Percentiles rank a stretch among this genome's conserved stretches.
These are phyloP conservation scores for Kregervanrija delftensis DNA, from an alignment of 805 yeast species.

Conservation along the genomic window DNA sequence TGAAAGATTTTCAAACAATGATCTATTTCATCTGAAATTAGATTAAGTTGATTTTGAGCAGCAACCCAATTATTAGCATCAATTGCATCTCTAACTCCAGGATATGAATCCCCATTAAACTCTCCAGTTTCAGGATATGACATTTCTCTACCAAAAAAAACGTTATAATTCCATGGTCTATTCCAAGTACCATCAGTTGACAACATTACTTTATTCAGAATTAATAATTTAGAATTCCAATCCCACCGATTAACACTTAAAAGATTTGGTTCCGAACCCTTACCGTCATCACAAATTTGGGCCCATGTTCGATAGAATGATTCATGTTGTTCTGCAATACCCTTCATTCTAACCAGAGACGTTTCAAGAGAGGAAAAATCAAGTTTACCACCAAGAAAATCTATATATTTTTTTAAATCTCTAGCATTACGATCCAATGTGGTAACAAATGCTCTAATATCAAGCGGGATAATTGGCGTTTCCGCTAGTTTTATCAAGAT, in stretches of 20 bases:
- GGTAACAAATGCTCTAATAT: conserved; percentile 40
- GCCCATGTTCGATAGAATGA: conserved; percentile 62
- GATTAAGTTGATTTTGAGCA: conserved; percentile 49
- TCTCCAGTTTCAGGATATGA: conserved; percentile 41
- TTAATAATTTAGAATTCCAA: conserved; percentile 66
- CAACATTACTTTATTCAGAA: conserved; percentile 48
- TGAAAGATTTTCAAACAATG: conserved; percentile 19
- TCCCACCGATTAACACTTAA: conserved; percentile 68
- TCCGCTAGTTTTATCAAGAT: conserved; percentile 59
- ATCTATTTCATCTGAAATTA: conserved; percentile 31
- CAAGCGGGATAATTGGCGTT: conserved; percentile 69
- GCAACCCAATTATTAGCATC: conserved; percentile 38
- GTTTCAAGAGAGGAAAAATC: conserved; percentile 14
- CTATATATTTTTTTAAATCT: conserved; percentile 39
- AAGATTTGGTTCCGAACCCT: conserved; percentile 67
- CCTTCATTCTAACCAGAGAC: conserved; percentile 31
- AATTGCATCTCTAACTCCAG: conserved; percentile 67
- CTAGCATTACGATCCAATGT: conserved; percentile 36
- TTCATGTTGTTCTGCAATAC: conserved; percentile 40
- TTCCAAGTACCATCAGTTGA: conserved; percentile 35
- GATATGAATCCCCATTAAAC: conserved; percentile 59
- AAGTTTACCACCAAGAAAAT: not conserved
- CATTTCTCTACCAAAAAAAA: conserved; percentile 62
- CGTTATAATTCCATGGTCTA: conserved; percentile 63
- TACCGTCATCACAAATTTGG: conserved; percentile 40